These are phyloP conservation scores for Xylaria sp. DNA, from an alignment of 2,329 filamentous ascomycete genomes.

Conservation along the genomic window DNA sequence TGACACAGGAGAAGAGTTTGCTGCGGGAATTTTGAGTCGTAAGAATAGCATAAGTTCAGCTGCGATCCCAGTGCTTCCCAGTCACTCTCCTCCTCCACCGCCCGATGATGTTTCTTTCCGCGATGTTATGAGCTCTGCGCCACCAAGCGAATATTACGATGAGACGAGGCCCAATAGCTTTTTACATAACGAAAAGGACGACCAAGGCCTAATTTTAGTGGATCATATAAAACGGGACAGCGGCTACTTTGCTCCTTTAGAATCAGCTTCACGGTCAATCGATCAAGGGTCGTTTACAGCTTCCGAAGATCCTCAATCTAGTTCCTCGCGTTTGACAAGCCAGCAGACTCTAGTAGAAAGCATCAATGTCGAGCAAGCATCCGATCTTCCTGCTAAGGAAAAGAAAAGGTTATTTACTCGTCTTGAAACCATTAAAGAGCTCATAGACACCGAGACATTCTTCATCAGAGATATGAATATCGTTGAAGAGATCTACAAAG, in stretches of 20 bases:
- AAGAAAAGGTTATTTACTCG: conserved; percentile 81
- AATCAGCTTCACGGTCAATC: conserved; percentile 58
- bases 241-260: conserved; percentile 56
- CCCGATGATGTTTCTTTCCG: conserved; percentile 50
- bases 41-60: conserved; percentile 41
- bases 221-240: conserved; percentile 58
- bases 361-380: conserved; percentile 45
- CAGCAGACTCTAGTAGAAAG: conserved; percentile 50
- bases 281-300: conserved; percentile 59
- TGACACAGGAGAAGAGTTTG: conserved; percentile 62
- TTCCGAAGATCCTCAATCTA: conserved; percentile 53
- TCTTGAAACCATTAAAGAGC: conserved; percentile 86
- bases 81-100: conserved; percentile 62
- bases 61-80: conserved; percentile 52
- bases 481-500: conserved; percentile 96
- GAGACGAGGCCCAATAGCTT: conserved; percentile 56
- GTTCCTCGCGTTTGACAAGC: conserved; percentile 52
- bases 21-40: conserved; percentile 57
- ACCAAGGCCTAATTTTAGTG: conserved; percentile 54
- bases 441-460: conserved; percentile 90
- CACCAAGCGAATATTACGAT: conserved; percentile 55
- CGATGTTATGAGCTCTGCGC: conserved; percentile 45
- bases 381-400: conserved; percentile 61
- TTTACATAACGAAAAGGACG: conserved; percentile 55
- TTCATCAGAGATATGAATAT: conserved; percentile 98